Conservation (phyloP, 2,329 filamentous ascomycete genomes). For the Aspergillus clavatus region DNA sequence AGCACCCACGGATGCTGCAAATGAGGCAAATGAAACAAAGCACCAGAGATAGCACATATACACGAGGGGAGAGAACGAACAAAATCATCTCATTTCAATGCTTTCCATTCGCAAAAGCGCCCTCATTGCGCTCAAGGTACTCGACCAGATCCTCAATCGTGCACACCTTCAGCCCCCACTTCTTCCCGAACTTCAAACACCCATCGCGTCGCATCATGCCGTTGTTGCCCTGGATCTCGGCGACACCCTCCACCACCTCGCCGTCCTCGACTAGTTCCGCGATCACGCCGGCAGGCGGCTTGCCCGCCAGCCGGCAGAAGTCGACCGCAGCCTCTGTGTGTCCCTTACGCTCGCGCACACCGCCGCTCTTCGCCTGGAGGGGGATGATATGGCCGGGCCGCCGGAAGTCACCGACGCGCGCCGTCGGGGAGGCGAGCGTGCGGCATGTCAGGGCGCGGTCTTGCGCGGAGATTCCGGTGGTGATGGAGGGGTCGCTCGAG, state of each 20-base stretch:
- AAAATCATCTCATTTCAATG: slow-evolving; percentile 19
- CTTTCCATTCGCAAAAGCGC: slow-evolving; percentile 37
- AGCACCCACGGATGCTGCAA: neutral
- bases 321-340: slow-evolving; percentile 95
- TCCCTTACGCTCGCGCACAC: slow-evolving; percentile 71
- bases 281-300: slow-evolving; percentile 71
- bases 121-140: slow-evolving; percentile 73
- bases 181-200: slow-evolving; percentile 80
- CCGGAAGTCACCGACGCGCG: slow-evolving; percentile 60
- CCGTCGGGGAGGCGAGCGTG: slow-evolving; percentile 64
- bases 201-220: slow-evolving; percentile 90
- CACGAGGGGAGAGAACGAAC: slow-evolving; percentile 4
- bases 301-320: slow-evolving; percentile 79
- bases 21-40: slow-evolving; percentile 3
- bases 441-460: slow-evolving; percentile 81
- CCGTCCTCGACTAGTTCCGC: slow-evolving; percentile 90
- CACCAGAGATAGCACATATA: slow-evolving; percentile 1
- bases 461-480: slow-evolving; percentile 84
- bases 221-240: slow-evolving; percentile 58
- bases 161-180: slow-evolving; percentile 86
- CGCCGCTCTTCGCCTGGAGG: slow-evolving; percentile 70
- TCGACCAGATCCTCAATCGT: slow-evolving; percentile 87
- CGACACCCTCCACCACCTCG: slow-evolving; percentile 62
- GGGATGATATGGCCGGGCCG: slow-evolving; percentile 89
- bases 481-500: slow-evolving; percentile 64